Conservation (phyloP, 805 yeast species). For the Tanozyma kutaoensis region DNA sequence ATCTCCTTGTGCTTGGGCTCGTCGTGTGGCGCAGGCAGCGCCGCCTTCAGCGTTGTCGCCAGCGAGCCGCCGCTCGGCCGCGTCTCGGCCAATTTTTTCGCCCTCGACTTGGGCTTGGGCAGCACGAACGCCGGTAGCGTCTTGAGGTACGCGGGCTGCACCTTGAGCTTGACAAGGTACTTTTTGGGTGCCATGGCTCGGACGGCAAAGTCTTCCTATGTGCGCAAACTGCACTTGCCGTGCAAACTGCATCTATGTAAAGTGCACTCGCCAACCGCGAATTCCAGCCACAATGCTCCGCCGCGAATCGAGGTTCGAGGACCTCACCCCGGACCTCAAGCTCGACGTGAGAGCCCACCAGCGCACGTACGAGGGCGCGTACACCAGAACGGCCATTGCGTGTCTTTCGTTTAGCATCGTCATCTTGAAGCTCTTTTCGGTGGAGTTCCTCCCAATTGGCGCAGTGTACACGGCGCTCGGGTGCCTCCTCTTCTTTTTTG, state of each 20-base stretch:
- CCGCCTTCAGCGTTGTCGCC: no score
- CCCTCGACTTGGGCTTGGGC: constrained; percentile 15
- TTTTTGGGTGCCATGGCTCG: constrained; percentile 11
- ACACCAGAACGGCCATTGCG: constrained; percentile 59
- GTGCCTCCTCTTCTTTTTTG: constrained; percentile 22
- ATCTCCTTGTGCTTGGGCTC: constrained; percentile 15
- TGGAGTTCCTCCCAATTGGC: constrained; percentile 55
- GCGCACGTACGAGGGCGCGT: constrained; percentile 78
- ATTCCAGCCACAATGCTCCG: no score
- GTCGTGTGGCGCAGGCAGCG: constrained; percentile 4
- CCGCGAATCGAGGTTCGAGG: no score
- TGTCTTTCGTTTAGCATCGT: constrained; percentile 53
- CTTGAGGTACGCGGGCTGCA: constrained; percentile 15
- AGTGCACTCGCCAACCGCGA: no score
- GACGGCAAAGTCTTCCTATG: neutral
- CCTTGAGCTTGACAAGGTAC: constrained; percentile 18
- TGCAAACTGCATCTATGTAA: neutral
- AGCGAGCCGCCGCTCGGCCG: no score
- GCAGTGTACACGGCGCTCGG: constrained; percentile 55
- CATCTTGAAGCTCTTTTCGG: constrained; percentile 49
- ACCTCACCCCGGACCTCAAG: no score
- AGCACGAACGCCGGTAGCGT: constrained; percentile 22
- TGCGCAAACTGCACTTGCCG: neutral
- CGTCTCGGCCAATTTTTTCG: constrained; percentile 17
- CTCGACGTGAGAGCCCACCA: constrained; percentile 58